Percentiles rank a stretch among this genome's conserved stretches.
These are phyloP conservation scores for Neoascochyta sp. DNA, from an alignment of 2,329 filamentous ascomycete genomes.

Conservation along the genomic window DNA sequence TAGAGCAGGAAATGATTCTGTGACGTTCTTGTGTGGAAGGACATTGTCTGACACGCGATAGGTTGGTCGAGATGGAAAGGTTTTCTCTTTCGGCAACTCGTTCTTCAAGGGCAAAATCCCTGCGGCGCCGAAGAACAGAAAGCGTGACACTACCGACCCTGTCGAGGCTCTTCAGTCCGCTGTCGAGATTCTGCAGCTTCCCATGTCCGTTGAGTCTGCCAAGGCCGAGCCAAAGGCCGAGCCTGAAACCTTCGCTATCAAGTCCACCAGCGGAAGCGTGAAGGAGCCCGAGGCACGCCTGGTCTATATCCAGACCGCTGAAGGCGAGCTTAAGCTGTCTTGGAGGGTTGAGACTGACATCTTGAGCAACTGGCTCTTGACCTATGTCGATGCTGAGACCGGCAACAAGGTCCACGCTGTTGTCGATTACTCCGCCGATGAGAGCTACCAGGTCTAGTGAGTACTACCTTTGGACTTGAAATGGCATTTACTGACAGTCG, in stretches of 20 bases:
- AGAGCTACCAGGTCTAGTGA: constrained; percentile 53
- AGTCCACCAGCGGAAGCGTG: constrained; percentile 41
- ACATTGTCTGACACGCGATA: constrained; percentile 16
- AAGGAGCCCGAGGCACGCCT: constrained; percentile 53
- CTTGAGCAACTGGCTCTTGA: constrained; percentile 54
- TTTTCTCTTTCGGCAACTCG: constrained; percentile 57
- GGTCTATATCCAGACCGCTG: constrained; percentile 49
- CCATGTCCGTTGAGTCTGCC: constrained; percentile 39
- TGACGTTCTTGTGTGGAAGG: not conserved
- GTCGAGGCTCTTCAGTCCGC: constrained; percentile 43
- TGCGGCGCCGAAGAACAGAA: constrained; percentile 15
- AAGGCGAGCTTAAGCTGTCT: constrained; percentile 49
- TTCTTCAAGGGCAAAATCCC: constrained; percentile 47
- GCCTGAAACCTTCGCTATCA: constrained; percentile 44
- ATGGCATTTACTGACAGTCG: not conserved
- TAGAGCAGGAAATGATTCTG: not conserved
- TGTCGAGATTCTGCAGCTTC: constrained; percentile 38
- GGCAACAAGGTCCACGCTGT: constrained; percentile 47
- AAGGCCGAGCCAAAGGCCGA: constrained; percentile 22
- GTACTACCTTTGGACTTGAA: constrained; percentile 31
- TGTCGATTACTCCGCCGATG: constrained; percentile 55
- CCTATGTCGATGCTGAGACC: constrained; percentile 52
- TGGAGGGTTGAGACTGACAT: constrained; percentile 59
- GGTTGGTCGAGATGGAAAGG: constrained; percentile 51
- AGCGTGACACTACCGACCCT: constrained; percentile 39